Base-by-base conservation (phyloP, 495 filamentous ascomycete species). In the Talaromyces trachyspermus region DNA sequence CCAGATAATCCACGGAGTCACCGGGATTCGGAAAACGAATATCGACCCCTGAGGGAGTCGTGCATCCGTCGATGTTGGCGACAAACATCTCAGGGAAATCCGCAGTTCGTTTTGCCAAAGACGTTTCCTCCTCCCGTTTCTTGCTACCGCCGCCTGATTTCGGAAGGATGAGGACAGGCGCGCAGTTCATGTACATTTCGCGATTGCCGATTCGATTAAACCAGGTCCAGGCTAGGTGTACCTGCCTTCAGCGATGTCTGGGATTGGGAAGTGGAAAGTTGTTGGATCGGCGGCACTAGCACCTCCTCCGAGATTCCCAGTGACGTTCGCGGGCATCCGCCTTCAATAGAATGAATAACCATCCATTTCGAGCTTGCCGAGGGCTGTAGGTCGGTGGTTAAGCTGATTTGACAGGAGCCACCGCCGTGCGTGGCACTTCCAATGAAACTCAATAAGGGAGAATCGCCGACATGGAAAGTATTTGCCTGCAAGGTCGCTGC, bases 131-230 rank as follows among this genome's bases (percentile, higher is more conserved):
- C 59, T 58, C 26, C 60, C 68, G 50, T n/a, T 46, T 38, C 62
- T 74, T 75, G 26, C 54, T 59, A 23, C 30, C 26, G 25, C 29
- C 30, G 25, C 58, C 49, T 12, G 66, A 55, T 43, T 76, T 79
- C 4, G 72, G 73, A 0, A 61, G 57, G 54, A 95, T 72, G 5
- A 73, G 77, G 48, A 91, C 70, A 1, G 84, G 77, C 5, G 83
- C 85, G 49, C 90, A 96, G 75, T 90, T 88, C 89, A 94, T 95
- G 73, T 95, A 95, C 78, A 94, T 88, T 62, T 96, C 90, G 30
- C 88, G 80, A 69, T 88, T 86, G 36, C 88, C 88, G 50, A 89
- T 65, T 43, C 79, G 80, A 75, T 96, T 96, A 72, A 91, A 81
- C 90, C 90, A 96, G 18, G 88, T 86, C 78, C 86, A 95, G 39